phyloP scores from a whole-genome alignment of 2,329 filamentous ascomycete genomes.

The Botryosphaeria dothidea region DNA sequence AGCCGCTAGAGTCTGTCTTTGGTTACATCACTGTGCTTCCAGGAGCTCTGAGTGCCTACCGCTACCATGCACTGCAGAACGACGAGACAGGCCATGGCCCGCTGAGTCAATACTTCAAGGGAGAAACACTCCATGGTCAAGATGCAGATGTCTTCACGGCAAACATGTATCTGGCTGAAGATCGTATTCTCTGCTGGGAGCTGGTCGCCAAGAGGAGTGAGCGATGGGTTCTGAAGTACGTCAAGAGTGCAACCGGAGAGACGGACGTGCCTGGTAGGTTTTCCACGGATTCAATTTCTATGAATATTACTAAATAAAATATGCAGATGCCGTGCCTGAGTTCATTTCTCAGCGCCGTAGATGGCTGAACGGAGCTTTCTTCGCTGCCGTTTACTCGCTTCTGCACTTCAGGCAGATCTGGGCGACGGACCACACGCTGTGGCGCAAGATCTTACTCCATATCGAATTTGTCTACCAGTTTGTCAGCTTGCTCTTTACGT shows the following conservation, averaged over 20 bases:
- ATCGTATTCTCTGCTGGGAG: conserved; percentile 92
- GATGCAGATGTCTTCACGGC: conserved; percentile 97
- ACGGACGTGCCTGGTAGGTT: conserved; percentile 91
- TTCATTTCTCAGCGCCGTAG: conserved; percentile 95
- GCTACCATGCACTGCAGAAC: conserved; percentile 94
- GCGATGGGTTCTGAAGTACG: conserved; percentile 96
- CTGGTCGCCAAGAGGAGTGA: conserved; percentile 92
- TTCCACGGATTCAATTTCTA: not conserved
- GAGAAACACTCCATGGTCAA: conserved; percentile 92
- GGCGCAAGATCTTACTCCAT: conserved; percentile 87
- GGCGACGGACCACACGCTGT: conserved; percentile 85
- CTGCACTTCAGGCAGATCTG: conserved; percentile 94
- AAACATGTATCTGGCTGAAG: conserved; percentile 92
- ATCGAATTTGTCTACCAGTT: conserved; percentile 96
- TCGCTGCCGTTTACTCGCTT: conserved; percentile 95
- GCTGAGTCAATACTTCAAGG: conserved; percentile 98
- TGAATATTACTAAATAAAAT: not conserved
- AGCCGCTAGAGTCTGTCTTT: conserved; percentile 94
- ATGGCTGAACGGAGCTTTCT: conserved; percentile 99
- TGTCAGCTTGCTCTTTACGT: conserved; percentile 90
- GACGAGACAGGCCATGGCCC: conserved; percentile 94
- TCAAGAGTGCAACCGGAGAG: conserved; percentile 93
- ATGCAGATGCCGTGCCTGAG: conserved; percentile 80
- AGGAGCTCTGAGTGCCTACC: conserved; percentile 90
- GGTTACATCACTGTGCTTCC: conserved; percentile 97